A percentile compares a stretch with the other conserved stretches of the same genome.
These are phyloP conservation scores for Uromyces viciae-fabae DNA, from an alignment of 1,284 basidiomycete species.

Conservation along the genomic window DNA sequence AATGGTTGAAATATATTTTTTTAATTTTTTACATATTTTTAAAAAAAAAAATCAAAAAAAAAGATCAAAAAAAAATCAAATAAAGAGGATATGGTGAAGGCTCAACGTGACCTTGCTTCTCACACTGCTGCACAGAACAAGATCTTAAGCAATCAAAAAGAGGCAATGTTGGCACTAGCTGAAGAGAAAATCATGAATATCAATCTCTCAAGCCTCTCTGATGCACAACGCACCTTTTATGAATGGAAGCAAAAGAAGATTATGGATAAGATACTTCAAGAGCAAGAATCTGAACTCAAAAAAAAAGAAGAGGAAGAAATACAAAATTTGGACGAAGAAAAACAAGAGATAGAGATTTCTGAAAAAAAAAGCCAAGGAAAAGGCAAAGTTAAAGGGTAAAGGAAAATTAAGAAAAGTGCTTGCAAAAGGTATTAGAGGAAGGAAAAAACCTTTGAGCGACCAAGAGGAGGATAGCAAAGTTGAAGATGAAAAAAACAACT, in stretches of 20 bases:
- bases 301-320: background rate
- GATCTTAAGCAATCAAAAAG: background rate
- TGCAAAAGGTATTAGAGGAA: no score
- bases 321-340: background rate
- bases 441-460: no score
- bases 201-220: background rate
- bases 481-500: no score
- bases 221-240: background rate
- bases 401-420: background rate
- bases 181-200: background rate
- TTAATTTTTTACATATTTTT: no score
- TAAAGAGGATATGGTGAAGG: background rate
- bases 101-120: background rate
- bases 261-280: background rate
- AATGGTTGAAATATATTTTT: no score
- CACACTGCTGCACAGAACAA: background rate
- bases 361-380: background rate
- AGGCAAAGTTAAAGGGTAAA: background rate
- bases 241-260: constrained; percentile 13
- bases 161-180: background rate
- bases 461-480: no score
- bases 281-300: background rate
- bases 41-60: no score
- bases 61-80: no score
- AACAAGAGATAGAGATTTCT: background rate